A percentile compares a stretch with the other conserved stretches of the same genome.
Evolutionary conservation across 257 asterid genomes (phyloP).

Genomic region (Cynanchum wilfordii): DNA sequence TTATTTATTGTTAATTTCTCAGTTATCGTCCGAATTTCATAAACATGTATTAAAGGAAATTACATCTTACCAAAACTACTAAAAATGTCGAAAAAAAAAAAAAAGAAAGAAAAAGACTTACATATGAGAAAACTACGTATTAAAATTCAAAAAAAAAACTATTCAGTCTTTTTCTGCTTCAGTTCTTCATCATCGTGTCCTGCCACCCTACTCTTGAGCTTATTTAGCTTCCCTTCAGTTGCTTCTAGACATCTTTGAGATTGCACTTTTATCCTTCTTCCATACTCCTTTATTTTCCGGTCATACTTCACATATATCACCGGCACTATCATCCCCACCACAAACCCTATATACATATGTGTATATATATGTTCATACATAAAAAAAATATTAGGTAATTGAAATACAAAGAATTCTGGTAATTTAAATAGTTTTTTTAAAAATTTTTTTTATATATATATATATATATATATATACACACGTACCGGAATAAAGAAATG

Average conservation of each 20-base stretch:
- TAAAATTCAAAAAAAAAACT: slow-evolving; percentile 9
- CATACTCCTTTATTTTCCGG: slow-evolving; percentile 29
- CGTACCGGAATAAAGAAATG: slow-evolving; percentile 39
- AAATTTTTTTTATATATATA: too few species aligned
- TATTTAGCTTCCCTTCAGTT: slow-evolving; percentile 26
- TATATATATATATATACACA: too few species aligned
- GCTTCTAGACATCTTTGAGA: slow-evolving; percentile 16
- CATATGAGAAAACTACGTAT: too few species aligned
- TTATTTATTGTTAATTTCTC: too few species aligned
- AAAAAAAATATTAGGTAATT: too few species aligned
- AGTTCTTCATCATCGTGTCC: slow-evolving; percentile 25
- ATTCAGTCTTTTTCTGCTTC: slow-evolving; percentile 43
- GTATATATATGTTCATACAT: too few species aligned
- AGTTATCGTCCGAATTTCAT: too few species aligned
- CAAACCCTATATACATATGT: slow-evolving; percentile 30
- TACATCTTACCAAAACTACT: too few species aligned
- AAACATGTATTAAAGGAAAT: too few species aligned
- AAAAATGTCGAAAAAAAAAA: too few species aligned
- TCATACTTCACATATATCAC: slow-evolving; percentile 40
- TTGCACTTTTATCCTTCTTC: slow-evolving; percentile 23
- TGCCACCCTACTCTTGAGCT: slow-evolving; percentile 22
- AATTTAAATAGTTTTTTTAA: background rate
- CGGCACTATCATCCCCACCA: slow-evolving; percentile 42
- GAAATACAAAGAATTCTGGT: background rate
- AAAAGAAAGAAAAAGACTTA: too few species aligned